Conservation (phyloP, 768 basidiomycete genomes). For the Suillus variegatus region DNA sequence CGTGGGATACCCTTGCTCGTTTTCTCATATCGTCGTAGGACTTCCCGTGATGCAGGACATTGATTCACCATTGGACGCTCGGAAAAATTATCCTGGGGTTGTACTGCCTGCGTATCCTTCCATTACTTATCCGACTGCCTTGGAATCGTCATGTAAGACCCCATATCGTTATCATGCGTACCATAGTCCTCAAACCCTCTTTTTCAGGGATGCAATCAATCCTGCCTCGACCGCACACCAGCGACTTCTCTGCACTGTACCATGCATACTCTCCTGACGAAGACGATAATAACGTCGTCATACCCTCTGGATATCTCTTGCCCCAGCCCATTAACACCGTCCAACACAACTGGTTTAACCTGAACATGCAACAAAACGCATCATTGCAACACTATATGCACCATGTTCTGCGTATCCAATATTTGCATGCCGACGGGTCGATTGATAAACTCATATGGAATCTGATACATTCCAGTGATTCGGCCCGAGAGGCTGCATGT, state of each 20-base stretch:
- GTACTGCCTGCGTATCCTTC: constrained; percentile 28
- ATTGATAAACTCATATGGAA: constrained; percentile 50
- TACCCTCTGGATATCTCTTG: constrained; percentile 24
- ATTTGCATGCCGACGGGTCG: constrained; percentile 60
- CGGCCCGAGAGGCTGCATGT: constrained; percentile 59
- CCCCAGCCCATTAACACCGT: constrained; percentile 2
- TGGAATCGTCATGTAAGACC: constrained; percentile 69
- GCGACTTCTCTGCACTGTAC: constrained; percentile 27
- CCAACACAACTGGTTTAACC: constrained; percentile 9
- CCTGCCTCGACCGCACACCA: constrained; percentile 30
- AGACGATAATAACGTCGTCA: constrained; percentile 20
- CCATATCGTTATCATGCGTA: constrained; percentile 72
- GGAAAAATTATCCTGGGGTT: constrained; percentile 29
- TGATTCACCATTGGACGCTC: constrained; percentile 30
- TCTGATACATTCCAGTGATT: constrained; percentile 47
- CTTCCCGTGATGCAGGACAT: constrained; percentile 30
- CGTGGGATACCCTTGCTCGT: background rate
- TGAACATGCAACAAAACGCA: constrained; percentile 21
- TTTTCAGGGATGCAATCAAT: constrained; percentile 46
- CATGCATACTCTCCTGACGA: constrained; percentile 13
- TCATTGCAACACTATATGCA: constrained; percentile 51
- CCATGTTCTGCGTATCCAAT: constrained; percentile 67
- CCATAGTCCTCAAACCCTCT: constrained; percentile 61
- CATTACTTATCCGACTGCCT: constrained; percentile 47
- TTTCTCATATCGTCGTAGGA: constrained; percentile 19